Evolutionary conservation across 352 stramenopile genomes (phyloP), one percentile per base, ranked within the genome.

Genomic region (Thraustochytrium sp.): DNA sequence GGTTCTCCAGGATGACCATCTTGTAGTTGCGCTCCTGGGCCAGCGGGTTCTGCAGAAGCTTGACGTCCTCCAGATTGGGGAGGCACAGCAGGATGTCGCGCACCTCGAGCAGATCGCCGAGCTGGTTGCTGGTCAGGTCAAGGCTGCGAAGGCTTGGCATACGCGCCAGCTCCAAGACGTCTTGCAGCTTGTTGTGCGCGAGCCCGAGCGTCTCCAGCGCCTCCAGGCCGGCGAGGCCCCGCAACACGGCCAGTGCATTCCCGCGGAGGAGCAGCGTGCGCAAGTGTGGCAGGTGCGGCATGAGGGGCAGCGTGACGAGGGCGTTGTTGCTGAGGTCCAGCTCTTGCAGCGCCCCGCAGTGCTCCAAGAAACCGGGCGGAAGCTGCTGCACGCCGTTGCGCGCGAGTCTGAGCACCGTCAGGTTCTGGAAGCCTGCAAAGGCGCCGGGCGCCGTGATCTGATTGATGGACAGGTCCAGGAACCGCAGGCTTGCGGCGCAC

Each of bases 321-420:
- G 26, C 38, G 53, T 80, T 80, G 48, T 23, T 37, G 68, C 68
- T 80, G 18, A 80, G 38, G 38, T 80, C 68, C 3, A 80, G 51
- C 49, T 72, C 42, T 9, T 34, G 23, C 37, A 80, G 38, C 11
- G 2, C 21, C 29, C 5, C 23, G 49, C 48, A 53, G 51, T 23
- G 23, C 5, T 3, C 31, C 34, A 21, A 23, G 36, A 80, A 80
- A 23, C 26, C 23, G 5, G 29, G 3, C 16, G 53, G 29, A 0
- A 64, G 49, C 23, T 44, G 21, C 23, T 72, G 21, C 9, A 80
- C 26, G 2, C 36, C 53, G 16, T 80, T 80, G 23, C 68, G 68
- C 34, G 68, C 37, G 16, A 80, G 42, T 13, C 42, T 48, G 34
- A 80, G 42, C n/a, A 68, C 29, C 0, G 31, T 46, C 26, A 80